Evolutionary conservation across 2,329 filamentous ascomycete species (phyloP).

Genomic region (Clonostachys sp.): DNA sequence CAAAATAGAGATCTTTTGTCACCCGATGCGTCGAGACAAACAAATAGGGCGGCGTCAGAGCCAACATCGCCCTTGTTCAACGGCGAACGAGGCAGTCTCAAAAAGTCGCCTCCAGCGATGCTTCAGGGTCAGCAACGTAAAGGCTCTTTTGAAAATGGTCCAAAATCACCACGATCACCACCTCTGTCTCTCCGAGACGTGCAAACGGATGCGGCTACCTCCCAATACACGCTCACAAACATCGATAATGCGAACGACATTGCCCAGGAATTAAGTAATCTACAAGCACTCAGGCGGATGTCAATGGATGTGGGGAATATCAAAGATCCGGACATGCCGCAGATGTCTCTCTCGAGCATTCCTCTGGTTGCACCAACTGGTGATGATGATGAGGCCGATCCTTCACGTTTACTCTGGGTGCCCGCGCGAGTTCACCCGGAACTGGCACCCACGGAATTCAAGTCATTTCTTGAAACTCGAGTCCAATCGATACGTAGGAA

Average conservation of each 20-base stretch:
- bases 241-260: conserved; percentile 87
- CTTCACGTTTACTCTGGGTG: conserved; percentile 89
- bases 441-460: conserved; percentile 92
- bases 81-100: conserved; percentile 24
- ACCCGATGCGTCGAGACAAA: conserved; percentile 31
- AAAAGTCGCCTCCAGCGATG: conserved; percentile 38
- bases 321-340: conserved; percentile 70
- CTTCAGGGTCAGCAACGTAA: conserved; percentile 24
- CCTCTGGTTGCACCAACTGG: conserved; percentile 68
- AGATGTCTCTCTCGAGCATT: conserved; percentile 63
- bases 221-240: conserved; percentile 78
- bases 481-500: conserved; percentile 84
- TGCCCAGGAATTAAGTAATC: conserved; percentile 85
- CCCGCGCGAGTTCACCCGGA: conserved; percentile 92
- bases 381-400: conserved; percentile 79
- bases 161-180: conserved; percentile 44
- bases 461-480: conserved; percentile 89
- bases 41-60: conserved; percentile 12
- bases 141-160: conserved; percentile 18
- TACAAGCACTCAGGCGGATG: conserved; percentile 86
- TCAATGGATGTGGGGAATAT: conserved; percentile 86
- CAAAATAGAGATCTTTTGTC: conserved; percentile 19
- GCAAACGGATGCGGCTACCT: conserved; percentile 55
- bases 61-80: conserved; percentile 11
- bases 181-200: conserved; percentile 48